Evolutionary conservation across 2,329 filamentous ascomycete species (phyloP).

Genomic region (Penicillium sp.): DNA sequence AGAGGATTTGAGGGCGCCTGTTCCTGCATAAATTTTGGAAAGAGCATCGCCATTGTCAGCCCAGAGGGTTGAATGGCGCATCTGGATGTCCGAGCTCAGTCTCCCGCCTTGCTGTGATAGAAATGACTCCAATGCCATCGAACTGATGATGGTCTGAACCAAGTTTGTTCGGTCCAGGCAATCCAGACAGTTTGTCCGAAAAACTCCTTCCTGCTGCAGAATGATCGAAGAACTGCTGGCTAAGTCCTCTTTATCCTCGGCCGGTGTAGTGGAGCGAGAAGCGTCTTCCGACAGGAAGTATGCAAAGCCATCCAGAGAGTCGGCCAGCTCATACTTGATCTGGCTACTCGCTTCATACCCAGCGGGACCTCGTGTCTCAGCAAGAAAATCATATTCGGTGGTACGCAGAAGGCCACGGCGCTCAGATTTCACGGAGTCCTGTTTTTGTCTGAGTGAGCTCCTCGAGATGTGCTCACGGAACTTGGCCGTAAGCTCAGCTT

Average conservation of each 20-base stretch:
- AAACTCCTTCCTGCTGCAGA: conserved; percentile 89
- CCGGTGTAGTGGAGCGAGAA: conserved; percentile 44
- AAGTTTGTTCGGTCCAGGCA: conserved; percentile 94
- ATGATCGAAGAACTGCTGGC: conserved; percentile 57
- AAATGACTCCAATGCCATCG: conserved; percentile 86
- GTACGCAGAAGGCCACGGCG: conserved; percentile 72
- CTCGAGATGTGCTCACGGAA: conserved; percentile 73
- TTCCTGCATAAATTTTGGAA: conserved; percentile 94
- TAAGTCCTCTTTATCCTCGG: conserved; percentile 41
- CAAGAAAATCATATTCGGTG: conserved; percentile 95
- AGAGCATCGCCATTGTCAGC: conserved; percentile 94
- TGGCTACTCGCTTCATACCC: conserved; percentile 88
- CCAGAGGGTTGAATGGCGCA: conserved; percentile 88
- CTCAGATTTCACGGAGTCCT: conserved; percentile 49
- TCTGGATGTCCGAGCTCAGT: conserved; percentile 78
- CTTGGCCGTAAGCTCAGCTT: conserved; percentile 73
- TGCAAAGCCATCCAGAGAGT: conserved; percentile 81
- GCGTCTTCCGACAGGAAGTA: conserved; percentile 79
- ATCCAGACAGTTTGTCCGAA: conserved; percentile 92
- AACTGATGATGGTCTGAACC: conserved; percentile 91
- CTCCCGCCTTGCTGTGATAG: conserved; percentile 65
- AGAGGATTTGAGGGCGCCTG: conserved; percentile 89
- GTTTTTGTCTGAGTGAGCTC: conserved; percentile 62
- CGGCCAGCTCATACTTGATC: conserved; percentile 72
- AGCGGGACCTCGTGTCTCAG: conserved; percentile 77